Base-by-base conservation (phyloP, 768 basidiomycete species). In the Hirschioporus abietinus region DNA sequence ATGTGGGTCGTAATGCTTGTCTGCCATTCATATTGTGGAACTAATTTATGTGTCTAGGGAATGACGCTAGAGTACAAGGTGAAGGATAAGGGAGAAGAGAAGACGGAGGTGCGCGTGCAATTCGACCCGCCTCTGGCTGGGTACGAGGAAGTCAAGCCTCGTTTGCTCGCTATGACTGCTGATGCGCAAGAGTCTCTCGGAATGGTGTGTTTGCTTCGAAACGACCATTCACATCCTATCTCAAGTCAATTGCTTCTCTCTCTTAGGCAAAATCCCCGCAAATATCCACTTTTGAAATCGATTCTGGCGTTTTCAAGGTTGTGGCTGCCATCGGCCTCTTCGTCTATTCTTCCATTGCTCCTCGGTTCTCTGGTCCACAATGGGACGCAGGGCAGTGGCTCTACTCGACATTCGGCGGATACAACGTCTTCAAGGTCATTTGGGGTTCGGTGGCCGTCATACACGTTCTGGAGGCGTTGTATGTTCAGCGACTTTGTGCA, bases 91-190 rank as follows among this genome's bases (percentile, higher is more conserved):
- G 81, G 82, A 1, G 72, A 76, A 9, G 80, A 78, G 68, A 83
- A 84, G 69, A 71, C 73, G 35, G 80, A 79, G 9, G 84, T 88
- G 0, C 75, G 72, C 2, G 82, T 94, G 23, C 75, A 78, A 5
- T 86, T 95, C 61, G 85, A 90, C 24, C 93, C 93, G 0, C 91
- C 89, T 1, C 78, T 95, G 34, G 70, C 78, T 3, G 87, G 88
- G 0, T 93, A 93, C 71, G 89, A 91, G 1, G 92, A 92, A 36
- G 91, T 94, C 26, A 93, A 92, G 72, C 90, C 91, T 1, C 85
- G 92, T 9, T 74, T 94, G 25, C 76, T 93, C 24, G 81, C 85
- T 65, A 94, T 93, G 92, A 93, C 92, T 72, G 86, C 86, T 0
- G 81, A 90, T 26, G 90, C 92, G 0, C 90, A 93, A 72, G 91